Evolutionary conservation across 768 basidiomycete genomes (phyloP), one percentile per base, ranked within the genome.

Genomic region (Suillus weaverae): DNA sequence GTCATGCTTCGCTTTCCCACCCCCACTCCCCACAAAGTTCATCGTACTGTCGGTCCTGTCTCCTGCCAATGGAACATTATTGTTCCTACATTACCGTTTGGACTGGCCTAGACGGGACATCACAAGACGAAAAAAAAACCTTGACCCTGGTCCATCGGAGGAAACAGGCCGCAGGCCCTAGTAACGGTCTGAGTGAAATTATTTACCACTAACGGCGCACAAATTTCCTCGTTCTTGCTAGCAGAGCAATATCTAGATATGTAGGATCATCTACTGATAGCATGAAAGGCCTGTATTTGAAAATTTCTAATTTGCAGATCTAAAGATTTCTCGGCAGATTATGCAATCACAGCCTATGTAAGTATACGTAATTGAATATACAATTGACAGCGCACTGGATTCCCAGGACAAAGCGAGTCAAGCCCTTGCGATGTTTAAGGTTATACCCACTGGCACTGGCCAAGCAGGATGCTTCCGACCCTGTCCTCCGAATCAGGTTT

Each of bases 401-500:
- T 59, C 22, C 18, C 26, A 20, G 38, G 57, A 41, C 6, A 39
- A 59, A 59, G 13, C 39, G 14, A 59, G 38, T 57, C 56, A 57
- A 13, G n/a, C 20, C 20, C n/a, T 48, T 11, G 35, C 33, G 16
- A 36, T 13, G 53, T 59, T 41, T 59, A 59, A 59, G 38, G 57
- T 59, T 41, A 59, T 9, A 59, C 26, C 26, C 13, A 30, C 22
- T 57, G 22, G 38, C 36, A 26, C 9, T 26, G 55, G 3, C 38
- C 38, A 39, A 57, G 56, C 57, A 33, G 53, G 53, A 54, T 54
- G 33, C 20, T 6, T 59, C 26, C 39, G 57, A 59, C 57, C 38
- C 26, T 59, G 53, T 35, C 56, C 22, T 59, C n/a, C 26, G 38
- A 32, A 33, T n/a, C 33, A n/a, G 53, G 10, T 30, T 18, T 41